Conservation (phyloP, 2,329 filamentous ascomycete species). For the Acrocalymma vagum region DNA sequence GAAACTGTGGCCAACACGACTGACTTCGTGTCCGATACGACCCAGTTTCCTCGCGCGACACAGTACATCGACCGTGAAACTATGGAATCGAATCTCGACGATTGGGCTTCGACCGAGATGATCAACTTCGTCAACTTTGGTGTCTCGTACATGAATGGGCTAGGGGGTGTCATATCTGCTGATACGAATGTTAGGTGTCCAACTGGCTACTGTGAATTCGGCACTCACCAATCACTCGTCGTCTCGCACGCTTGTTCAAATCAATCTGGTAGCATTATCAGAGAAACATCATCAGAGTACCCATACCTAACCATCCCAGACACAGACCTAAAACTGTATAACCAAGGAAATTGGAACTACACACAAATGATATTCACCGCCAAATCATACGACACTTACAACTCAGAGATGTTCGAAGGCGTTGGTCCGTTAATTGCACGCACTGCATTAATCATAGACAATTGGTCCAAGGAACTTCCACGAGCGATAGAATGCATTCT, state of each 20-base stretch:
- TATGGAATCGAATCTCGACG: not conserved
- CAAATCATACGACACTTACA: not conserved
- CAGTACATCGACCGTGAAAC: not conserved
- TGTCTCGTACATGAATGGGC: not conserved
- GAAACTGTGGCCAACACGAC: not conserved
- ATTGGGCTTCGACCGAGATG: not conserved
- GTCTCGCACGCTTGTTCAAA: not conserved
- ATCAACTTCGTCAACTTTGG: conserved; percentile 1
- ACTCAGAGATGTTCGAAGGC: not conserved
- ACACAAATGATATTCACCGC: not conserved
- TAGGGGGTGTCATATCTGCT: not conserved
- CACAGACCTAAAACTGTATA: not conserved
- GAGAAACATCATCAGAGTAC: not conserved
- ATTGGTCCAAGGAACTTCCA: not conserved
- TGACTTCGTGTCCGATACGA: not conserved
- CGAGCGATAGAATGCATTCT: not conserved
- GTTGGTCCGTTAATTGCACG: not conserved
- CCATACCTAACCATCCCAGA: not conserved
- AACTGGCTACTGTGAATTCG: not conserved
- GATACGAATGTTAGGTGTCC: not conserved
- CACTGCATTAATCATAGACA: not conserved
- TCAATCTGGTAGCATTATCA: not conserved
- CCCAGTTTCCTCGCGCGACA: not conserved
- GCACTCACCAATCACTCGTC: not conserved
- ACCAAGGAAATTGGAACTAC: not conserved